phyloP scores from a whole-genome alignment of 2,329 filamentous ascomycete species.

The Fusarium haematococcum region DNA sequence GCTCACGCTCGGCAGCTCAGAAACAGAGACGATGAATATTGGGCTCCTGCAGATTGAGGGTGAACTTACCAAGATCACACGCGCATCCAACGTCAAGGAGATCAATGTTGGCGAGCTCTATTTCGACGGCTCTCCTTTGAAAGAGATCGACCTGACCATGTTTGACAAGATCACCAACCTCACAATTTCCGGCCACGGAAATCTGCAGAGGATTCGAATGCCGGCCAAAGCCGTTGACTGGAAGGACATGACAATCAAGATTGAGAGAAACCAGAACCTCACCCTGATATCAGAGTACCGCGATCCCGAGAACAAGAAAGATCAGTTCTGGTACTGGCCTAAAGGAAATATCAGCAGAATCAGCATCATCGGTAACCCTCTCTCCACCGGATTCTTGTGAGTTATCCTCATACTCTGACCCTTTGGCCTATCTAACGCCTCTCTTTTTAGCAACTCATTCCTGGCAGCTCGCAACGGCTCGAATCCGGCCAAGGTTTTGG shows the following conservation, averaged over 20 bases:
- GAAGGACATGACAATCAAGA: constrained; percentile 12
- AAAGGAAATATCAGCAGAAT: constrained; percentile 15
- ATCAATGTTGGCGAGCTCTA: constrained; percentile 2
- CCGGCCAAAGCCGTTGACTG: constrained; percentile 15
- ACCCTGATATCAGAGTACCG: constrained; percentile 28
- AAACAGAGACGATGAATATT: constrained; percentile 15
- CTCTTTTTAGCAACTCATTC: constrained; percentile 16
- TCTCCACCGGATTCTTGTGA: constrained; percentile 30
- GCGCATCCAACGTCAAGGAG: constrained; percentile 12
- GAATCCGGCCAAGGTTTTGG: constrained; percentile 14
- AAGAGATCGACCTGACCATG: constrained; percentile 16
- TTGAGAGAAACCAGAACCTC: constrained; percentile 2
- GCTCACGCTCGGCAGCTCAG: constrained; percentile 17
- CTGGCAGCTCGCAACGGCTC: constrained; percentile 11
- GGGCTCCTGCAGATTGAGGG: constrained; percentile 7
- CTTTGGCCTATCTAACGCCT: rapidly evolving
- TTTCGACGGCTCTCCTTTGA: not conserved
- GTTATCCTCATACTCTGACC: not conserved
- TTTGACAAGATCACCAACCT: constrained; percentile 17
- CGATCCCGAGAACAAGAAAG: not conserved
- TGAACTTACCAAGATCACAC: constrained; percentile 8
- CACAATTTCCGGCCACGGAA: not conserved
- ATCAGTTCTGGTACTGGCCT: constrained; percentile 32
- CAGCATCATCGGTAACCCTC: constrained; percentile 1
- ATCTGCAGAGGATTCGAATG: constrained; percentile 14